Evolutionary conservation across 495 filamentous ascomycete species (phyloP), one percentile per base, ranked within the genome.

Genomic region (Penicillium nucicola): DNA sequence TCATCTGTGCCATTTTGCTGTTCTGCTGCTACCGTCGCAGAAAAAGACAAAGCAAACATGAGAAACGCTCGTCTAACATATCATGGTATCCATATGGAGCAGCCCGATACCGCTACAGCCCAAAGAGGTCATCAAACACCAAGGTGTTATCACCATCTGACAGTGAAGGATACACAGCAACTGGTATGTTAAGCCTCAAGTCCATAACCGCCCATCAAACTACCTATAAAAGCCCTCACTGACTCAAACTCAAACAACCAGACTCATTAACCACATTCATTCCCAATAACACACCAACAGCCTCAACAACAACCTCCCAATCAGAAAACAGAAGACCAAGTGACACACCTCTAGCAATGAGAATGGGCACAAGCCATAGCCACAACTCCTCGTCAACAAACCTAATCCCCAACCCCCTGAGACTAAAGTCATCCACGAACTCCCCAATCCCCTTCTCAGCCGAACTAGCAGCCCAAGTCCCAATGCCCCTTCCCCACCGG

Each of bases 1-100:
- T 66, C 1, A n/a, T 70, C 5, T 17, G 60, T 3, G 39, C 37
- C 9, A 12, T 68, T 3, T 14, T 65, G 2, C 18, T 62, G 0
- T 65, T 56, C 34, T 52, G 62, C 19, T 53, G 55, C 42, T 56
- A 55, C 34, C 59, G 65, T 8, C 57, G 61, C 35, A 67, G 56
- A 39, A 58, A 41, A 32, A 55, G 38, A 37, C 30, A 38, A 22
- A 48, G 17, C 1, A 48, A 48, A 6, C 28, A 31, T 2, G 30
- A 32, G 25, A 45, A 33, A 9, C 30, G 48, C 28, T n/a, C 47
- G 15, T 56, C 53, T 14, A 52, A 17, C 4, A 4, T 41, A 36
- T 36, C 14, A 13, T 36, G 52, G 25, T 45, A 39, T 9, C 40
- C 23, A 11, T 48, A 42, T 2, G 15, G 12, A 19, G 31, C 34